phyloP scores from a whole-genome alignment of 306 rosid species.

The Sindora glabra region DNA sequence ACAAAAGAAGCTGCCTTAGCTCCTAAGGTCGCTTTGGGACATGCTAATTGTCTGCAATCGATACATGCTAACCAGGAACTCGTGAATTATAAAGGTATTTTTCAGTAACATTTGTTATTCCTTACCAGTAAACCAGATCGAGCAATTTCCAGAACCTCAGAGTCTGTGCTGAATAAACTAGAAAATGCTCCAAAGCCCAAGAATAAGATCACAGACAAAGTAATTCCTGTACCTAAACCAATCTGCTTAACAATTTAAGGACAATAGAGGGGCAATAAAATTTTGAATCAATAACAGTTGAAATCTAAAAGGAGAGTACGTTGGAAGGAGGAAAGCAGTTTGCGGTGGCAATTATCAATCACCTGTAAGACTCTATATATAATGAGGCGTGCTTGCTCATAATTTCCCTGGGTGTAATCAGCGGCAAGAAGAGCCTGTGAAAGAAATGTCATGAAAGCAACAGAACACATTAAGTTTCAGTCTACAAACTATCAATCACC shows the following conservation, averaged over 20 bases:
- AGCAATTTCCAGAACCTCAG: slow-evolving; percentile 67
- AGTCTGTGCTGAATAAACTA: slow-evolving; percentile 67
- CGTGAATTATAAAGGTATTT: background rate
- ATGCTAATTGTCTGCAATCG: background rate
- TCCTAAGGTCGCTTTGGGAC: background rate
- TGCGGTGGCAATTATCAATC: slow-evolving; percentile 3
- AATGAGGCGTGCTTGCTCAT: slow-evolving; percentile 60
- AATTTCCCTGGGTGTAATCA: slow-evolving; percentile 64
- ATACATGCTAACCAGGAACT: background rate
- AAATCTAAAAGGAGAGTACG: background rate
- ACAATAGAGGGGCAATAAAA: slow-evolving; percentile 13
- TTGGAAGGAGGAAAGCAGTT: background rate
- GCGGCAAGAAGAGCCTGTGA: slow-evolving; percentile 79
- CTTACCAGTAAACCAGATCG: slow-evolving; percentile 79
- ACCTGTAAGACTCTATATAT: slow-evolving; percentile 77
- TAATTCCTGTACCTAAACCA: slow-evolving; percentile 60
- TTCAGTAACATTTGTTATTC: slow-evolving; percentile 1
- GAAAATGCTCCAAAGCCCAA: slow-evolving; percentile 69
- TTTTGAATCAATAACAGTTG: slow-evolving; percentile 12
- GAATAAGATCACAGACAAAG: slow-evolving; percentile 59
- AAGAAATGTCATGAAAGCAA: slow-evolving; percentile 10
- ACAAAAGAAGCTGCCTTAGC: background rate
- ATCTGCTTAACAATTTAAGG: slow-evolving; percentile 41
- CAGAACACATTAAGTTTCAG: slow-evolving; percentile 9
- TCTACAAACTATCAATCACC: slow-evolving; percentile 1